Percentiles rank a stretch among this genome's conserved stretches.
Evolutionary conservation across 2,329 filamentous ascomycete species (phyloP).

Genomic region (Sarocladium strictum): DNA sequence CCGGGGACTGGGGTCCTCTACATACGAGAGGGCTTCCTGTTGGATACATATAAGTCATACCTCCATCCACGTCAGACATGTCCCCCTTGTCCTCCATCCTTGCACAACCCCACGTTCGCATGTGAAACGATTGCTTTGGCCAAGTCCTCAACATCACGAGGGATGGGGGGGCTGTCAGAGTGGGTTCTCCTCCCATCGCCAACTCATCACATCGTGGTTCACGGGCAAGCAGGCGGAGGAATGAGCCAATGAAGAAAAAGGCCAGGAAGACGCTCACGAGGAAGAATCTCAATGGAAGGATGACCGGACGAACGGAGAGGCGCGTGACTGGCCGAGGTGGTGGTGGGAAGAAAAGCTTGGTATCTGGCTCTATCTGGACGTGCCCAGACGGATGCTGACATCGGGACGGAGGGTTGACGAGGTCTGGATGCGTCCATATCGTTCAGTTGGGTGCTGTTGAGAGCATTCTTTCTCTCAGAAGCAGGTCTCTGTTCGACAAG

Average conservation of each 20-base stretch:
- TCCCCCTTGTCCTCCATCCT: neutral
- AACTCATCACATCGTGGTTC: neutral
- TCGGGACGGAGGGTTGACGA: neutral
- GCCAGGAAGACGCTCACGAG: neutral
- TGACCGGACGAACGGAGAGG: conserved; percentile 1
- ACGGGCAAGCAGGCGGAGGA: neutral
- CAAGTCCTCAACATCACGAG: neutral
- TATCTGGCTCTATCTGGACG: neutral
- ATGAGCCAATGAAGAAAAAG: neutral
- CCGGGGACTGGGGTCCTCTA: conserved; percentile 1
- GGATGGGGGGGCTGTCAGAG: neutral
- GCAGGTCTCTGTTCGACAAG: no score
- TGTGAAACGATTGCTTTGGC: conserved; percentile 6
- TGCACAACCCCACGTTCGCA: neutral
- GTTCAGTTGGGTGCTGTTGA: neutral
- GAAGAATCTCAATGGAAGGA: neutral
- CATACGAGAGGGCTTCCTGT: neutral
- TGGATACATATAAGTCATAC: neutral
- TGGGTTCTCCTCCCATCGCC: neutral
- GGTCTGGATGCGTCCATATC: neutral
- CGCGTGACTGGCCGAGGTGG: neutral
- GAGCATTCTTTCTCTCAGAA: no score
- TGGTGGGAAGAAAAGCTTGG: conserved; percentile 5
- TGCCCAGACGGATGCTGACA: neutral
- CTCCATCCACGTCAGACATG: neutral